Evolutionary conservation across 805 yeast genomes (phyloP).

Genomic region (Cyberlindnera americana): DNA sequence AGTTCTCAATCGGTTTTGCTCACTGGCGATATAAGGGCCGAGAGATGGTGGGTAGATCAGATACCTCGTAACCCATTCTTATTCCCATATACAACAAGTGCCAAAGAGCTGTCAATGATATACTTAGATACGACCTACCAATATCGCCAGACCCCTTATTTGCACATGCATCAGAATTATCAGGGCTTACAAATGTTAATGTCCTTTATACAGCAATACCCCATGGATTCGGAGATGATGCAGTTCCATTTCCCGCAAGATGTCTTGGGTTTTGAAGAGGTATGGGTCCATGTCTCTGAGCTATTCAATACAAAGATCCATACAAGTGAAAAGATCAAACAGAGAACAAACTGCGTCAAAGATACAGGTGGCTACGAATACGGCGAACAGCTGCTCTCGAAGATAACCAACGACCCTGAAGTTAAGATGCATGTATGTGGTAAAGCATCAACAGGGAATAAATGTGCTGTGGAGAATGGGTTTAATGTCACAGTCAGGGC

Average conservation of each 20-base stretch:
- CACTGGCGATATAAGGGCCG: conserved; percentile 60
- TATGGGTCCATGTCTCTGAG: conserved; percentile 38
- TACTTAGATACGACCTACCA: conserved; percentile 56
- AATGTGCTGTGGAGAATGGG: background rate
- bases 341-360: conserved; percentile 22
- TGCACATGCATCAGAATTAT: conserved; percentile 39
- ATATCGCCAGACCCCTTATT: conserved; percentile 45
- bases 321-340: conserved; percentile 25
- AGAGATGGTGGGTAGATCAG: conserved; percentile 44
- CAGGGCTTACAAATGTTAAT: conserved; percentile 38
- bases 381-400: background rate
- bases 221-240: conserved; percentile 31
- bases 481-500: conserved; percentile 33
- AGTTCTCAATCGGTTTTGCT: conserved; percentile 35
- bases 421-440: too few relatives aligned
- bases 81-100: conserved; percentile 37
- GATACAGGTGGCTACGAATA: conserved; percentile 1
- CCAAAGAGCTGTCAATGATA: conserved; percentile 37
- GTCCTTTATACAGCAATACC: conserved; percentile 38
- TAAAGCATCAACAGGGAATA: too few relatives aligned
- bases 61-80: conserved; percentile 38
- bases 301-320: conserved; percentile 30
- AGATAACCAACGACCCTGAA: conserved; percentile 1
- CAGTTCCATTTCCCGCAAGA: conserved; percentile 39
- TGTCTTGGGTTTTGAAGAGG: conserved; percentile 51